Percentiles rank a stretch among this genome's conserved stretches.
Conservation (phyloP, 257 asterid species). For the Paulownia fortunei region DNA sequence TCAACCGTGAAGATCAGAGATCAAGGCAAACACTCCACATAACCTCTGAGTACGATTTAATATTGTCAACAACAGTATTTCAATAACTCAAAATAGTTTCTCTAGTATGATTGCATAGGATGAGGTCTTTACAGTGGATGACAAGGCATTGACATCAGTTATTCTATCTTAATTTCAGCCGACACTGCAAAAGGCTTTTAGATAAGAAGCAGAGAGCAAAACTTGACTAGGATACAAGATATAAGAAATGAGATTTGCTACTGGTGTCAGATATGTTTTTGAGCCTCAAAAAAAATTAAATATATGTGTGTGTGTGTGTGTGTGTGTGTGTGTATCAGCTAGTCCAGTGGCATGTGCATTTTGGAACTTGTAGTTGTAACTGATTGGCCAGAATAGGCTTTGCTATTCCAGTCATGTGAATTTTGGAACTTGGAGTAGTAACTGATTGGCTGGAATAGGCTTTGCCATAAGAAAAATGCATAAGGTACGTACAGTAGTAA, state of each 20-base stretch:
- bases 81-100: conserved; percentile 5
- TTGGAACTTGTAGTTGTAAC: no score
- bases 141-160: conserved; percentile 8
- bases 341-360: no score
- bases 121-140: not conserved
- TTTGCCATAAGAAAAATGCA: not conserved
- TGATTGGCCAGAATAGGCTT: no score
- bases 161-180: conserved; percentile 6
- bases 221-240: not conserved
- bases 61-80: not conserved
- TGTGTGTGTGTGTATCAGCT: no score
- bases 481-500: not conserved
- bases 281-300: not conserved
- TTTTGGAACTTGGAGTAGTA: not conserved
- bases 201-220: not conserved
- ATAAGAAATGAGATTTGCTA: not conserved
- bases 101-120: conserved; percentile 3
- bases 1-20: conserved; percentile 31
- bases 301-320: no score
- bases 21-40: conserved; percentile 18
- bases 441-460: not conserved
- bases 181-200: not conserved
- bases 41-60: not conserved
- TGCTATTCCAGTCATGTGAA: not conserved
- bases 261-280: not conserved